Evolutionary conservation across 805 yeast species (phyloP).

Genomic region (Teunomyces lycoperdinae): DNA sequence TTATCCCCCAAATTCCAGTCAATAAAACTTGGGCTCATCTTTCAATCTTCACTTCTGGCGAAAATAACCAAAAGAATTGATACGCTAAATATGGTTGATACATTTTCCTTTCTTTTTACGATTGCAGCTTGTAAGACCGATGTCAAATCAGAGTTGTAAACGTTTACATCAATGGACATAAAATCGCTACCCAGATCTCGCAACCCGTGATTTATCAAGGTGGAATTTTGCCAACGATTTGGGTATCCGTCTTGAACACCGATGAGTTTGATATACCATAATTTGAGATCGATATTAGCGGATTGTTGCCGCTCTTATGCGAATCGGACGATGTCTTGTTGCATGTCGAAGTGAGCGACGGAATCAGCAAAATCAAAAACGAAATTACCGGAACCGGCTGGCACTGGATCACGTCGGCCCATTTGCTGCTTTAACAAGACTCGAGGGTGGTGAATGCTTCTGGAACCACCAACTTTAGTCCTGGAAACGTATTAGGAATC

Average conservation of each 20-base stretch:
- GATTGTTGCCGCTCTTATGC: slow-evolving; percentile 71
- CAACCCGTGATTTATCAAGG: slow-evolving; percentile 78
- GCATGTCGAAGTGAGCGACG: slow-evolving; percentile 52
- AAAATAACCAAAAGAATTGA: slow-evolving; percentile 83
- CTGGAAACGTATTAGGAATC: slow-evolving; percentile 5
- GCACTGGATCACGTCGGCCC: slow-evolving; percentile 63
- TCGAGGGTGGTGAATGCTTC: slow-evolving; percentile 31
- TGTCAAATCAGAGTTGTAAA: slow-evolving; percentile 72
- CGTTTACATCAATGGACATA: slow-evolving; percentile 55
- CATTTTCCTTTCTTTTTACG: slow-evolving; percentile 40
- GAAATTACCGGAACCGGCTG: slow-evolving; percentile 27
- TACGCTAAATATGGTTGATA: slow-evolving; percentile 61
- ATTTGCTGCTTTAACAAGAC: slow-evolving; percentile 53
- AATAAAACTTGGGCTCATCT: slow-evolving; percentile 62
- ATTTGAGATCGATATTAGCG: slow-evolving; percentile 68
- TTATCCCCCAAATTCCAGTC: slow-evolving; percentile 43
- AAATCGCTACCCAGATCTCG: slow-evolving; percentile 64
- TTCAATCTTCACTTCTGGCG: slow-evolving; percentile 67
- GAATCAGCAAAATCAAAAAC: slow-evolving; percentile 34
- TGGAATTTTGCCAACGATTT: slow-evolving; percentile 73
- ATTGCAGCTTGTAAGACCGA: slow-evolving; percentile 48
- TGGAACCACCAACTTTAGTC: slow-evolving; percentile 34
- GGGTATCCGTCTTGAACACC: slow-evolving; percentile 77
- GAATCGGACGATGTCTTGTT: slow-evolving; percentile 24
- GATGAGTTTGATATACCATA: slow-evolving; percentile 72